Evolutionary conservation across 2,329 filamentous ascomycete genomes (phyloP), one percentile per base, ranked within the genome.

Genomic region (Calonectria ilicicola): DNA sequence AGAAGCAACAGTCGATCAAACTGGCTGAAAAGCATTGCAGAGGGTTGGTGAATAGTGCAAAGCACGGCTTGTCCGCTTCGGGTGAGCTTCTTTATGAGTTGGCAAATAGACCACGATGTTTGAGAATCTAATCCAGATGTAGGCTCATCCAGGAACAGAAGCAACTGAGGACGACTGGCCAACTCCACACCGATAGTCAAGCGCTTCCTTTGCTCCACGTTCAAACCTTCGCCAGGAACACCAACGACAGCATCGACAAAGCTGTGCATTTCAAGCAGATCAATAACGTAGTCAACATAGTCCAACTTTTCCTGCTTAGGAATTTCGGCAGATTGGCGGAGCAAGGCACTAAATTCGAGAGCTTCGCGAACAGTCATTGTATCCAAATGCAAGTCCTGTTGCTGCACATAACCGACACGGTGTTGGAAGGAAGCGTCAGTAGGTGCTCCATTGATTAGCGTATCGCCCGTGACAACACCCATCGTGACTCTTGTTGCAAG

Each of bases 21-120:
- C 69, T 95, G 93, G 82, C 98, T 94, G 87, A 98, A 98, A 65
- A 98, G 89, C 89, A 98, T 95, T 40, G 95, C 95, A 14, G 95
- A 97, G 19, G 96, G 96, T 83, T 98, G 96, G 83, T 98, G 96
- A 72, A 98, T 98, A 0, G 96, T 98, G 86, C 95, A 98, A 19
- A 98, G 91, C 84, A 98, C 95, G 62, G 96, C 96, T 82, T 97
- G 95, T 17, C 96, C 96, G 74, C 92, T 93, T 83, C 96, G 94
- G 78, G 95, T 95, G 35, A 98, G 89, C 84, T 97, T 98, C 84
- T 97, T 93, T 47, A 98, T 90, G 12, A 98, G 89, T 82, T 95
- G 93, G 60, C 95, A 89, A 81, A 98, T 98, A 74, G 95, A 94
- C 95, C 95, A 98, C 0, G 95, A 96, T 0, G 95, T 98, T 83